phyloP scores from a whole-genome alignment of 257 asterid species.

The Handroanthus guayacan region DNA sequence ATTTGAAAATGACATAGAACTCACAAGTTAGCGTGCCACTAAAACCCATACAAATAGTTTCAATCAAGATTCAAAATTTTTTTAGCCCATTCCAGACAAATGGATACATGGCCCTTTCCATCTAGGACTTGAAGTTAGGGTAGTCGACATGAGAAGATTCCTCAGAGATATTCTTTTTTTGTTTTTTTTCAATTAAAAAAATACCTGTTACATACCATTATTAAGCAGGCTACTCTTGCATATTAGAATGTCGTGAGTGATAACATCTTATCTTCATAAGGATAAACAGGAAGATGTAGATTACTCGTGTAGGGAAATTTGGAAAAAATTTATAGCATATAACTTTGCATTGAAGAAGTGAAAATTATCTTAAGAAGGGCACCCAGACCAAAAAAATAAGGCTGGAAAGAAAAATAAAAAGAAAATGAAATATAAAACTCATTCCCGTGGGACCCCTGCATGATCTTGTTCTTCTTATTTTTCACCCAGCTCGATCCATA shows the following conservation, averaged over 20 bases:
- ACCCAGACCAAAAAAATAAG: background rate
- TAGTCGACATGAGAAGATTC: background rate
- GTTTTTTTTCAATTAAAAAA: background rate
- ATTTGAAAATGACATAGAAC: conserved; percentile 5
- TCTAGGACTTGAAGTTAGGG: background rate
- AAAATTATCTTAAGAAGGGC: background rate
- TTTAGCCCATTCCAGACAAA: background rate
- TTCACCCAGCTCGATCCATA: background rate
- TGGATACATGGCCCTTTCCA: background rate
- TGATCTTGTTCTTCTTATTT: background rate
- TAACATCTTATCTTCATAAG: background rate
- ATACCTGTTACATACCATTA: conserved; percentile 6
- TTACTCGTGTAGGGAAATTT: background rate
- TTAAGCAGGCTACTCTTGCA: background rate
- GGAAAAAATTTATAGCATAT: background rate
- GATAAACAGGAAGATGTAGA: background rate
- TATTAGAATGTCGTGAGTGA: too few species aligned
- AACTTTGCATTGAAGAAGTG: conserved; percentile 9
- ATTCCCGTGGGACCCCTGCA: background rate
- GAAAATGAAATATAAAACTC: background rate
- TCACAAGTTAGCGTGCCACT: conserved; percentile 25
- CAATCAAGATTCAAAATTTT: conserved; percentile 3
- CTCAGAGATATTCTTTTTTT: background rate
- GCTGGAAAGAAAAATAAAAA: background rate
- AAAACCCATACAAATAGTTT: conserved; percentile 18